Evolutionary conservation across 139 green algal genomes (phyloP).

Genomic region (Edaphochlamys debaryana): DNA sequence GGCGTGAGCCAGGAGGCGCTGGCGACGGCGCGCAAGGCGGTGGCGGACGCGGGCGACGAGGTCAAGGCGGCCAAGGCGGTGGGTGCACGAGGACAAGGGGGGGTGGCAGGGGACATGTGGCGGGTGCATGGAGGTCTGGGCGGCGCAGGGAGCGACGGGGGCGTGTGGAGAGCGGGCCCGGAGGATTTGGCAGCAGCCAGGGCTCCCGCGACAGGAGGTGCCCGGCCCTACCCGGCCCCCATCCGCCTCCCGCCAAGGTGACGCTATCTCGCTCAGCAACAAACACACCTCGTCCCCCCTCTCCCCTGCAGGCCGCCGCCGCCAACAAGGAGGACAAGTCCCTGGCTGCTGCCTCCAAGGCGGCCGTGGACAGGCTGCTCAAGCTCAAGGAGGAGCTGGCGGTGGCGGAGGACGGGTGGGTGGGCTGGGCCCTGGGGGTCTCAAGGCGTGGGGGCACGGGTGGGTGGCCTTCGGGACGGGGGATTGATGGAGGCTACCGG

Average conservation of each 20-base stretch:
- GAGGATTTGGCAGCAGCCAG: too few relatives aligned
- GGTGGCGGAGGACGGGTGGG: slow-evolving; percentile 69
- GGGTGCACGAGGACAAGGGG: too few relatives aligned
- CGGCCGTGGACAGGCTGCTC: slow-evolving; percentile 69
- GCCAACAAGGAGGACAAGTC: slow-evolving; percentile 65
- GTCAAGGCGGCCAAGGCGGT: slow-evolving; percentile 87
- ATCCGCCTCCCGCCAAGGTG: too few relatives aligned
- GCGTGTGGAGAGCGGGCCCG: too few relatives aligned
- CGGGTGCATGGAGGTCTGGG: not conserved
- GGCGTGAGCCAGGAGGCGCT: slow-evolving; percentile 65
- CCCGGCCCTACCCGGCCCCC: too few relatives aligned
- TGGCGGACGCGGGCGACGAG: slow-evolving; percentile 64
- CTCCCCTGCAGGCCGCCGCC: slow-evolving; percentile 54
- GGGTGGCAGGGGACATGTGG: not conserved
- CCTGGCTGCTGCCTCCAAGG: slow-evolving; percentile 61
- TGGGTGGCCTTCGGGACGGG: too few relatives aligned
- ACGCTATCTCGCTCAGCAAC: too few relatives aligned
- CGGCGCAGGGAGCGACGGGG: too few relatives aligned
- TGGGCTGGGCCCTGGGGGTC: too few relatives aligned
- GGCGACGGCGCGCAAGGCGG: slow-evolving; percentile 55
- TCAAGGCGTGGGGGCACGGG: too few relatives aligned
- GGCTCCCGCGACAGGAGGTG: too few relatives aligned
- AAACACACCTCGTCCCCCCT: not conserved
- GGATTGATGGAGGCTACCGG: too few relatives aligned
- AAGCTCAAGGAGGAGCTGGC: slow-evolving; percentile 78